Evolutionary conservation across 768 basidiomycete species (phyloP).

Genomic region (Leucocoprinus birnbaumii): DNA sequence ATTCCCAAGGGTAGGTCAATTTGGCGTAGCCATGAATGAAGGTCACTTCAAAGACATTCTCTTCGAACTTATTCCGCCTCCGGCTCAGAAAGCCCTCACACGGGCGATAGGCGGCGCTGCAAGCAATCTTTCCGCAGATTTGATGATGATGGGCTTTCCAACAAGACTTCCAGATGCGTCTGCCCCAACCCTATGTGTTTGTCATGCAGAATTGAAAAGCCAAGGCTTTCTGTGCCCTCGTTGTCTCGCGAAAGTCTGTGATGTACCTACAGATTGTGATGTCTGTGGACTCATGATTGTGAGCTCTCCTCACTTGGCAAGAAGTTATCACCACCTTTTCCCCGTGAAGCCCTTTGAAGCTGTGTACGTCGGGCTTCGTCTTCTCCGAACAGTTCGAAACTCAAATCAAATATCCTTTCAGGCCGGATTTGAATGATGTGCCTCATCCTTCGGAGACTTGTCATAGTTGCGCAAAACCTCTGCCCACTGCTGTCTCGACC

Average conservation of each 20-base stretch:
- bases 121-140: conserved; percentile 71
- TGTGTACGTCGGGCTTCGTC: conserved; percentile 57
- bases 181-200: conserved; percentile 84
- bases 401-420: conserved; percentile 14
- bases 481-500: conserved; percentile 44
- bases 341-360: conserved; percentile 85
- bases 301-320: conserved; percentile 92
- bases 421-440: conserved; percentile 38
- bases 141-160: conserved; percentile 99
- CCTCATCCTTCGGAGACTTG: conserved; percentile 44
- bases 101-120: conserved; percentile 40
- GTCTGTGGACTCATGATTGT: conserved; percentile 98
- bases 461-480: conserved; percentile 75
- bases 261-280: conserved; percentile 97
- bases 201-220: conserved; percentile 89
- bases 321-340: conserved; percentile 95
- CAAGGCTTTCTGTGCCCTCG: conserved; percentile 95
- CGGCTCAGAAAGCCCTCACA: conserved; percentile 66
- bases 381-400: background rate
- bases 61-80: conserved; percentile 94
- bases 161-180: conserved; percentile 84
- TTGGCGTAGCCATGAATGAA: conserved; percentile 98
- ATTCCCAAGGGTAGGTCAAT: conserved; percentile 52
- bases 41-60: conserved; percentile 94
- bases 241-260: conserved; percentile 91